These are phyloP conservation scores for Epichloe uncinata DNA, from an alignment of 2,329 filamentous ascomycete genomes.

Conservation along the genomic window DNA sequence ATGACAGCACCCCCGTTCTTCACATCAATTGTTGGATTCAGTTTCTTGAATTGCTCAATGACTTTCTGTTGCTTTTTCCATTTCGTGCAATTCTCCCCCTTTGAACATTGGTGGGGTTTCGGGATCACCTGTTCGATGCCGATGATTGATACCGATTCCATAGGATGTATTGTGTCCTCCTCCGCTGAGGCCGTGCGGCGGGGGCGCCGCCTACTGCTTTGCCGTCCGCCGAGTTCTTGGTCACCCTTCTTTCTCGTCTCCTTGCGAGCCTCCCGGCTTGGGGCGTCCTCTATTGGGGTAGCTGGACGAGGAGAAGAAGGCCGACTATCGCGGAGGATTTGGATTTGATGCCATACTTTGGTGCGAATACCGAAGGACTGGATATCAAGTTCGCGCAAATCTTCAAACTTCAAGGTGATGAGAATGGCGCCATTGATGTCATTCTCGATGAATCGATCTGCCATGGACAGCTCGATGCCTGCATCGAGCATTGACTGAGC, in stretches of 20 bases:
- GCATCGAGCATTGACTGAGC: conserved; percentile 77
- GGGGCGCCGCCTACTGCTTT: conserved; percentile 26
- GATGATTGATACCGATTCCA: conserved; percentile 80
- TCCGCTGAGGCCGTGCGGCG: conserved; percentile 29
- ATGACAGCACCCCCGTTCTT: conserved; percentile 52
- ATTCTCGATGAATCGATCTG: conserved; percentile 78
- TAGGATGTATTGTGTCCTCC: conserved; percentile 59
- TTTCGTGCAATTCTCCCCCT: conserved; percentile 75
- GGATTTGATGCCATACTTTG: conserved; percentile 68
- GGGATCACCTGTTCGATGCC: conserved; percentile 83
- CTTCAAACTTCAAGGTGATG: conserved; percentile 83
- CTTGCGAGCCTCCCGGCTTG: conserved; percentile 34
- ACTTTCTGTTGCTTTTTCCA: conserved; percentile 69
- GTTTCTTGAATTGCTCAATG: conserved; percentile 59
- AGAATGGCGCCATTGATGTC: conserved; percentile 84
- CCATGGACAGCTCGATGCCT: conserved; percentile 62
- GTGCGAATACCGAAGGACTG: conserved; percentile 70
- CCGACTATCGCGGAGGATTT: conserved; percentile 47
- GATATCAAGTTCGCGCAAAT: conserved; percentile 69
- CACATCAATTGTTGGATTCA: conserved; percentile 53
- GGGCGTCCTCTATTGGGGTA: conserved; percentile 49
- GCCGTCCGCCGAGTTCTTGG: conserved; percentile 21
- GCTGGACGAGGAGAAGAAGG: conserved; percentile 37
- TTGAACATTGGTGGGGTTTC: conserved; percentile 70
- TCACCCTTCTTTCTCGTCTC: conserved; percentile 29